Base-by-base conservation (phyloP, 2,329 filamentous ascomycete genomes). In the Ceratocystis harringtonii region DNA sequence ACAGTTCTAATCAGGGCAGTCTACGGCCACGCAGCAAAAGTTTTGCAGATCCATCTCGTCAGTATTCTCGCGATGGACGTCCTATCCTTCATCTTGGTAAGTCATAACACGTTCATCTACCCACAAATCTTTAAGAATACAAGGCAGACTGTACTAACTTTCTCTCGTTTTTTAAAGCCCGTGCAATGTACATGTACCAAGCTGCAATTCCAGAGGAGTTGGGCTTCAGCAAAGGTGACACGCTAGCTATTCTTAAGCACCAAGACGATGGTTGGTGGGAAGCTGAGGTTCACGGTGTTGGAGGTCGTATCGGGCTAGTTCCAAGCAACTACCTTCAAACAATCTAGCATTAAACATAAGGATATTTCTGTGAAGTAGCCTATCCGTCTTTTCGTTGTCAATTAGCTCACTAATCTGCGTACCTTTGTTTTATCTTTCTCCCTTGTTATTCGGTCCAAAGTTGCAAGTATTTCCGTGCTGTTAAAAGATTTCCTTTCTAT, bases 191-290 rank as follows among this genome's bases (percentile, higher is more conserved):
- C 75, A 85, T 90, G 78, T 99, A 99, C 75, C 85, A 88, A 72
- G 91, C 94, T 1, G 92, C 91, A 25, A 99, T 99, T 67, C 90
- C 92, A 0, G 94, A 97, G 73, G 95, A 99, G 76, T 78, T 99
- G 22, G 88, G 88, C 15, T 99, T 99, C 75, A 80, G 81, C 60
- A 99, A 99, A 78, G 92, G 92, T 61, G 95, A 99, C 72, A 85
- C 92, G 67, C 80, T 99, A 15, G 90, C 92, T 1, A 86, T 99
- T 15, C 79, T 96, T 60, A 83, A 92, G 68, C 84, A 95, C 71
- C 94, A 99, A 76, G 94, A 99, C 73, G 94, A 99, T 73, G 94
- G 94, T 22, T 99, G 94, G 94, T 99, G 95, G 94, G 94, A 99
- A 77, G 95, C 95, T 12, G 92, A 96, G 75, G 84, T 96, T 50